Evolutionary conservation across 2,329 filamentous ascomycete species (phyloP), one percentile per base, ranked within the genome.

Genomic region (Ophiostoma sp.): DNA sequence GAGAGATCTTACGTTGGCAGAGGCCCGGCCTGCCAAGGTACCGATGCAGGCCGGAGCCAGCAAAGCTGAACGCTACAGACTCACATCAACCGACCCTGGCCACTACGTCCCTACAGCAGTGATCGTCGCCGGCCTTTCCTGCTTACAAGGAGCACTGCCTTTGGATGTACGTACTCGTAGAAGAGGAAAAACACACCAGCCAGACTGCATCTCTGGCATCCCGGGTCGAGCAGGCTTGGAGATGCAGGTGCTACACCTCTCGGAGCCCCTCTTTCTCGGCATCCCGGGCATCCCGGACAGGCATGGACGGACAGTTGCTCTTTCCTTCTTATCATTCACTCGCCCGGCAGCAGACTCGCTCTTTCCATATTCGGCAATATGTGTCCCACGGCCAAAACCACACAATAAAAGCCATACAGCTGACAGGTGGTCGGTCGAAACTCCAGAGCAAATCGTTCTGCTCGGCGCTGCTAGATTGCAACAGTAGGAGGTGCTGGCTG

Each of bases 31-130:
- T 8, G n/a, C n/a, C 6, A 52, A 52, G n/a, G 18, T 52, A 12
- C 49, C 27, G 27, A 55, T 55, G 49, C 49, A 55, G 49, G 49
- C 49, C 18, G 27, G 49, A 6, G 5, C 49, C 18, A 55, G n/a
- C 49, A 55, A 55, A 55, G 18, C 18, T 55, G 49, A 55, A 55
- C 11, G 49, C 49, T 55, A n/a, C 49, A 55, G 18, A 27, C 49
- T n/a, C 18, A 55, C 18, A 55, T 27, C 2, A 27, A 27, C 27
- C 27, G 27, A 27, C 27, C 27, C 2, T 27, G 27, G 27, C 27
- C 27, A 27, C 8, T 55, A 18, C 49, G 18, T 36, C 27, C 49
- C 49, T 55, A 55, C n/a, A 9, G 7, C 49, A 27, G 49, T 11
- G 49, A 55, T 55, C 49, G 49, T 18, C 49, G 5, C 49, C 18